Percentiles rank a stretch among this genome's conserved stretches.
These are phyloP conservation scores for Fusarium nurragi DNA, from an alignment of 2,329 filamentous ascomycete species.

Conservation along the genomic window DNA sequence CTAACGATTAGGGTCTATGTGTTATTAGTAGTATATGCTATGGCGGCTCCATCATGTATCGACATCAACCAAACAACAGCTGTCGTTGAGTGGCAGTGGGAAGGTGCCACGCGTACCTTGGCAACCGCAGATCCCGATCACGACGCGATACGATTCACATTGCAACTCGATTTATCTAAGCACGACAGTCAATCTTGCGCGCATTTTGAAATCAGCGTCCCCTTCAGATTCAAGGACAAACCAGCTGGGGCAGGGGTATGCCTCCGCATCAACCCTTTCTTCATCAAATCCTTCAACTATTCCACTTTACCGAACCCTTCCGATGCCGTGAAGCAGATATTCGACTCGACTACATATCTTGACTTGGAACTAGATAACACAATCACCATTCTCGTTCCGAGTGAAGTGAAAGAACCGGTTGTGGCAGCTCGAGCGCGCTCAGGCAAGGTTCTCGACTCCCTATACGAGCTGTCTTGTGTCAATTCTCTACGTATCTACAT, in stretches of 20 bases:
- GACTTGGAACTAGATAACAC: neutral
- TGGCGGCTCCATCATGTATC: conserved; percentile 9
- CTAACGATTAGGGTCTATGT: neutral
- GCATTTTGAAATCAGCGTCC: conserved; percentile 8
- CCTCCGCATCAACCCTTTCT: conserved; percentile 5
- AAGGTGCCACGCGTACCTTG: neutral
- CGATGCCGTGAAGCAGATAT: neutral
- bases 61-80: conserved; percentile 4
- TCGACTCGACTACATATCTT: neutral
- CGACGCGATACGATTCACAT: conserved; percentile 8
- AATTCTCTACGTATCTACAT: neutral
- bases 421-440: conserved; percentile 5
- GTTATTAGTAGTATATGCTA: neutral
- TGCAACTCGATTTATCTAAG: neutral
- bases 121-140: conserved; percentile 9
- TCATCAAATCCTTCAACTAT: conserved; percentile 2
- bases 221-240: conserved; percentile 16
- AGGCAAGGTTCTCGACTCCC: conserved; percentile 6
- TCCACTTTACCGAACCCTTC: neutral
- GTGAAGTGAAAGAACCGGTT: conserved; percentile 2
- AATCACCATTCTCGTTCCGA: conserved; percentile 10
- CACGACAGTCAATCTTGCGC: neutral
- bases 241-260: neutral
- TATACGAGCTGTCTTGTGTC: neutral
- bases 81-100: conserved; percentile 8